Base-by-base conservation (phyloP, 2,329 filamentous ascomycete species). In the Domatiomyces globalis region DNA sequence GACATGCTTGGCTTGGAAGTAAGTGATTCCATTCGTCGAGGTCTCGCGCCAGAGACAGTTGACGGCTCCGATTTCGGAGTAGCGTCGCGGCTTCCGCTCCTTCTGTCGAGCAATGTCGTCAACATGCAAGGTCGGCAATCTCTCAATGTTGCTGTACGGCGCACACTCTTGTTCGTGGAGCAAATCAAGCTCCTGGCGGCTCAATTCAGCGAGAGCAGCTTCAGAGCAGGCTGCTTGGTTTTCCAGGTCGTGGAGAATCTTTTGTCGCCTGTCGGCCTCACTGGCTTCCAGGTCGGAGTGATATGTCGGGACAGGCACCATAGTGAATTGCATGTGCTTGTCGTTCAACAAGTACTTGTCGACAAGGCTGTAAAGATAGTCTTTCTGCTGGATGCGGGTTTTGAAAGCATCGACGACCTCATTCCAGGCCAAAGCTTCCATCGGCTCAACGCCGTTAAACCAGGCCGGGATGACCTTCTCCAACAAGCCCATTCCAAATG, bases 361-460 rank as follows among this genome's bases (percentile, higher is more conserved):
- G 61, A 96, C 73, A 49, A 98, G 70, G 1, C 79, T 74, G 64
- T 96, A 89, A 2, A 98, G 73, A 62, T 96, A 96, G 2, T 82
- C 85, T 63, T 86, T 73, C 1, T 81, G 80, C 58, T 90, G 83
- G 49, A 60, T 43, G 61, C 81, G 79, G 1, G 76, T 70, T 68
- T 95, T 84, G 69, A 98, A 98, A 5, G 81, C 81, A 22, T 82
- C 73, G 2, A 96, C 82, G 0, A 87, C 87, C 44, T 92, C 84
- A 61, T 95, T 92, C 87, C 89, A 96, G 1, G 87, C 84, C 36
- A 98, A 73, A 10, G 87, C 83, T 58, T 94, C 83, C 67, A 96
- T 94, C 0, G 92, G 90, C 65, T 96, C 87, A 2, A 88, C 81
- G 4, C 90, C 92, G 52, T 92, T 94, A 69, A 98, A 96, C 92